phyloP scores from a whole-genome alignment of 768 basidiomycete species.

The Tricholoma hemisulphureum region DNA sequence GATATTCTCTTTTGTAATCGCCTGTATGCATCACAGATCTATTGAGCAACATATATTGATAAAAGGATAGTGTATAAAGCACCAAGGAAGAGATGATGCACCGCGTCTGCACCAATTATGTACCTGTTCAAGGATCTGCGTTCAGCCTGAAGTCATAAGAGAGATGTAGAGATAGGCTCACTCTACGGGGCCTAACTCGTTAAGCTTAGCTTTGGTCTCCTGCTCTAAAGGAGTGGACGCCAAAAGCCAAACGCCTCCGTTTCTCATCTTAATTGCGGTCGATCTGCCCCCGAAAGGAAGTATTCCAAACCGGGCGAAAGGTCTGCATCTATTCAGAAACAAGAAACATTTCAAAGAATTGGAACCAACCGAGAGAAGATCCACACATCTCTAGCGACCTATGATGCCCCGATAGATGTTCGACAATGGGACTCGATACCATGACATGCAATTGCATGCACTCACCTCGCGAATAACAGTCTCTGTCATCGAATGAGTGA shows the following conservation, averaged over 20 bases:
- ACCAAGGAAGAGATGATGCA: constrained; percentile 59
- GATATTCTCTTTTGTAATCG: constrained; percentile 62
- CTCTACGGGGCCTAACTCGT: constrained; percentile 67
- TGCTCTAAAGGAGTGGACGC: constrained; percentile 69
- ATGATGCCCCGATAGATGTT: constrained; percentile 1
- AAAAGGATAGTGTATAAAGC: constrained; percentile 8
- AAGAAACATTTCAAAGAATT: background rate
- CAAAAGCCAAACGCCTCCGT: constrained; percentile 70
- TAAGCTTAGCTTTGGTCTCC: constrained; percentile 59
- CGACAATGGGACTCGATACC: background rate
- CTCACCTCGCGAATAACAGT: constrained; percentile 41
- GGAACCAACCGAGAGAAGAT: constrained; percentile 55
- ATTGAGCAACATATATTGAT: too few species aligned
- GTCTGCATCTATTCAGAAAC: constrained; percentile 32
- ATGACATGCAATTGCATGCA: background rate
- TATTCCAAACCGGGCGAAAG: constrained; percentile 61
- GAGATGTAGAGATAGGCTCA: constrained; percentile 23
- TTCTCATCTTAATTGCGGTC: constrained; percentile 67
- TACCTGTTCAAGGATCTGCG: constrained; percentile 34
- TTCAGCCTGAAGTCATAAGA: background rate
- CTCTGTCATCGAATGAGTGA: constrained; percentile 28
- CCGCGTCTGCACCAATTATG: constrained; percentile 52
- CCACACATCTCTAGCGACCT: constrained; percentile 52
- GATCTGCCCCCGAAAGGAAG: constrained; percentile 76
- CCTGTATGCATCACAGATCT: constrained; percentile 24